Evolutionary conservation across 2,329 filamentous ascomycete species (phyloP), one percentile per base, ranked within the genome.

Genomic region (Colletotrichum trifolii): DNA sequence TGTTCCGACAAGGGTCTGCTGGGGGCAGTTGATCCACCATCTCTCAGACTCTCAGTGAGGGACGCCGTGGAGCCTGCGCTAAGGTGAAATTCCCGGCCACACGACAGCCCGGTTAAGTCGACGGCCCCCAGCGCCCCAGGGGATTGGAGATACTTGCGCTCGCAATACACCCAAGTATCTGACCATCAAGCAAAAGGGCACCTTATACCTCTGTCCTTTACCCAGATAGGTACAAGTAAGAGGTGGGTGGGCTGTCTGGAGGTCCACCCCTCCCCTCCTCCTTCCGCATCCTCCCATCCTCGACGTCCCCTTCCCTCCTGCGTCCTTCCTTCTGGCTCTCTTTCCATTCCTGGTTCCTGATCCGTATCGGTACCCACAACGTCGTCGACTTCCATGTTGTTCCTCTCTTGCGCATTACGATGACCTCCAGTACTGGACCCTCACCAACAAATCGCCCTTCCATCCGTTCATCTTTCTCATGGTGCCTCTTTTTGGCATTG

Each of bases 271-370:
- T 25, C 25, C 25, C 25, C 54, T 11, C 53, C 8, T 62, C 42
- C 25, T 38, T 34, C 50, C 38, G n/a, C 25, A 13, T 50, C 36
- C n/a, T 42, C 39, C 47, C 25, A n/a, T 39, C 49, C 34, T 52
- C 47, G 35, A 13, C 33, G 17, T 40, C 36, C 38, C 35, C 38
- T 48, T 25, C 25, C 25, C 25, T 25, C 25, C 25, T 25, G 25
- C 4, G 25, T 25, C 25, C 25, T 49, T 17, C 17, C 10, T 7
- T 43, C n/a, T 33, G n/a, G 4, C 7, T 12, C 54, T 34, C 39
- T 48, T 60, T 12, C 56, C 42, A 36, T 54, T 64, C 57, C 57
- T 40, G 40, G 57, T 46, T 58, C 50, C 46, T 53, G 57, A 52
- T 47, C 52, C 17, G 57, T 25, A 25, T 25, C 25, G 25, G 25